A percentile compares a stretch with the other conserved stretches of the same genome.
Conservation (phyloP, 306 rosid genomes). For the Prunus kanzakura region DNA sequence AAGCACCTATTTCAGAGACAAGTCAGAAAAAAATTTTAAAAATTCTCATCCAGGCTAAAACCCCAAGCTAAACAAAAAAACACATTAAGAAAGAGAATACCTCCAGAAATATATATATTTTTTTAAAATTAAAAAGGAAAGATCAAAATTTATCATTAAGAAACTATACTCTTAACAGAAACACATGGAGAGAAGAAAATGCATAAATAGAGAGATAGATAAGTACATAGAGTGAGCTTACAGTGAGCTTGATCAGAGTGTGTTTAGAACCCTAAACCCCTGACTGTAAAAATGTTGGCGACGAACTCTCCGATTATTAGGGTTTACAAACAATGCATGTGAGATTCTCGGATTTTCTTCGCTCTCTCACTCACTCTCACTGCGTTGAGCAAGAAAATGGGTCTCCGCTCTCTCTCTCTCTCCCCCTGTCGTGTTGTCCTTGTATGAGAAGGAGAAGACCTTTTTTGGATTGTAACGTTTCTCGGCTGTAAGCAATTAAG, state of each 20-base stretch:
- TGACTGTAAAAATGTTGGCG: neutral
- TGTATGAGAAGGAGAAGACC: neutral
- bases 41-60: neutral
- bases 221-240: neutral
- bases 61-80: neutral
- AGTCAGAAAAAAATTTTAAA: neutral
- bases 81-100: neutral
- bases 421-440: too few relatives aligned
- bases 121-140: neutral
- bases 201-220: neutral
- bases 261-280: constrained; percentile 7
- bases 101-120: neutral
- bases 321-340: constrained; percentile 10
- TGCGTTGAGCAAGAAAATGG: neutral
- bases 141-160: neutral
- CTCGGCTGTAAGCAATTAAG: too few relatives aligned
- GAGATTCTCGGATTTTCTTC: neutral
- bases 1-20: neutral
- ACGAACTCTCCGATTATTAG: neutral
- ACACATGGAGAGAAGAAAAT: neutral
- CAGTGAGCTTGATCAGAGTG: neutral
- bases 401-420: neutral
- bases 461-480: neutral
- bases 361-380: neutral
- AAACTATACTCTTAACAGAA: neutral